These are phyloP conservation scores for Coniochaeta prunicola DNA, from an alignment of 2,329 filamentous ascomycete species.

Conservation along the genomic window DNA sequence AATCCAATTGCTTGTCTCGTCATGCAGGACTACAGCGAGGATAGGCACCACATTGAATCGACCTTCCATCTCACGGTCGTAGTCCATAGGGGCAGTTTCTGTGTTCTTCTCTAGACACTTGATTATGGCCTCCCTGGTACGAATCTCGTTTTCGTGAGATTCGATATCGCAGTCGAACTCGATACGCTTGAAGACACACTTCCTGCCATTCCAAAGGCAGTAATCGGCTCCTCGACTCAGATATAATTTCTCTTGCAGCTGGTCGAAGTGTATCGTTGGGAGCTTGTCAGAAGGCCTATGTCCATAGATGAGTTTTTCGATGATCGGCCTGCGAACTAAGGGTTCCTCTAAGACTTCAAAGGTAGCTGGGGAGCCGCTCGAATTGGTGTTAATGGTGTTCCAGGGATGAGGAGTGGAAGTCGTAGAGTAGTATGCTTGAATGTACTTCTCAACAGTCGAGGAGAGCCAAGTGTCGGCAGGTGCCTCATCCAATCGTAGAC, in stretches of 20 bases:
- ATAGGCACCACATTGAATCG: slow-evolving; percentile 10
- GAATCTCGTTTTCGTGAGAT: slow-evolving; percentile 9
- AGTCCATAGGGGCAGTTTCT: slow-evolving; percentile 3
- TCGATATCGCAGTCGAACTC: slow-evolving; percentile 11
- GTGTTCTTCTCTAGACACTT: slow-evolving; percentile 1
- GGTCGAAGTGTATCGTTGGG: slow-evolving; percentile 5
- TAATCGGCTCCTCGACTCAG: slow-evolving; percentile 8
- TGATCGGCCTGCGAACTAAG: slow-evolving; percentile 5
- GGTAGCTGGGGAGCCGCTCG: not conserved
- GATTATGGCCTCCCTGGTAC: slow-evolving; percentile 5
- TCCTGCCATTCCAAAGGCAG: slow-evolving; percentile 7
- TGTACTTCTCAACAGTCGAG: slow-evolving; percentile 4
- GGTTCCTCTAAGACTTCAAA: not conserved
- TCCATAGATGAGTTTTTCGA: slow-evolving; percentile 5
- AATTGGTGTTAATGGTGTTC: slow-evolving; percentile 5
- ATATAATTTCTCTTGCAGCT: slow-evolving; percentile 6
- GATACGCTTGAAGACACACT: slow-evolving; percentile 15
- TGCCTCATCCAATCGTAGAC: not conserved
- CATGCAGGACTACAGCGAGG: slow-evolving; percentile 8
- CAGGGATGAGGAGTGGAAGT: slow-evolving; percentile 1
- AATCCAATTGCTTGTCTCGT: slow-evolving; percentile 3
- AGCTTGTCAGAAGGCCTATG: slow-evolving; percentile 4
- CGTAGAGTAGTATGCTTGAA: slow-evolving; percentile 4
- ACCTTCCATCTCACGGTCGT: slow-evolving; percentile 8
- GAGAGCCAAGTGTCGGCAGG: not conserved